A percentile compares a stretch with the other conserved stretches of the same genome.
Evolutionary conservation across 2,329 filamentous ascomycete species (phyloP).

Genomic region (Aspergillus japonicus): DNA sequence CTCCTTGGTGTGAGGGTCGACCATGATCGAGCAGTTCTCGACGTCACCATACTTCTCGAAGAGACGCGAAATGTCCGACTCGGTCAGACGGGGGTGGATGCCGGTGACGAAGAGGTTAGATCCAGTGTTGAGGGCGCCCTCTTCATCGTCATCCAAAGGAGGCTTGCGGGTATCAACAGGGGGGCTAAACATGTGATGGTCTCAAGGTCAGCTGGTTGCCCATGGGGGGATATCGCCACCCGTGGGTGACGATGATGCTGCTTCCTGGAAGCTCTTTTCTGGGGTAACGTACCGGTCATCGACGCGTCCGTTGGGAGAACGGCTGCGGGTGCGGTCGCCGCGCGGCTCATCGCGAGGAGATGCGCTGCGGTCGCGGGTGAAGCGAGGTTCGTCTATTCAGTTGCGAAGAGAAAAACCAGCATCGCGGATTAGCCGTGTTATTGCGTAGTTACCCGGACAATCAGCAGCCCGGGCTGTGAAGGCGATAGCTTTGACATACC

Average conservation of each 20-base stretch:
- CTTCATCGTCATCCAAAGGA: slow-evolving; percentile 57
- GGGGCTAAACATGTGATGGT: slow-evolving; percentile 29
- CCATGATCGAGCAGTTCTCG: slow-evolving; percentile 99
- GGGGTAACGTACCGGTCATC: slow-evolving; percentile 49
- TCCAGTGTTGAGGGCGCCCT: slow-evolving; percentile 83
- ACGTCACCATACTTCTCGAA: slow-evolving; percentile 99
- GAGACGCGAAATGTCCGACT: slow-evolving; percentile 86
- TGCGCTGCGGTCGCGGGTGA: slow-evolving; percentile 65
- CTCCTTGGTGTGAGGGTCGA: slow-evolving; percentile 96
- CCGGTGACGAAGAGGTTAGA: slow-evolving; percentile 99
- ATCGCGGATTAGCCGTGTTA: slow-evolving; percentile 15
- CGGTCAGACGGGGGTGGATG: slow-evolving; percentile 87
- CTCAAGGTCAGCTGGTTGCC: not conserved
- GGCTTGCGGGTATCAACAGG: slow-evolving; percentile 48
- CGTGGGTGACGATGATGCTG: not conserved
- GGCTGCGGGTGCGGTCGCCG: slow-evolving; percentile 60
- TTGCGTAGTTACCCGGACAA: slow-evolving; percentile 6
- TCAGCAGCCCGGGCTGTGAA: slow-evolving; percentile 10
- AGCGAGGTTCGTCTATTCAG: slow-evolving; percentile 58
- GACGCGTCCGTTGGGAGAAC: slow-evolving; percentile 60
- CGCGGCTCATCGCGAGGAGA: slow-evolving; percentile 61
- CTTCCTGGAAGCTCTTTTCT: not conserved
- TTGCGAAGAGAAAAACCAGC: slow-evolving; percentile 8
- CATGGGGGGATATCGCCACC: not conserved
- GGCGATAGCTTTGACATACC: slow-evolving; percentile 46